Evolutionary conservation across 1,284 basidiomycete species (phyloP).

Genomic region (Irpex lacteus): DNA sequence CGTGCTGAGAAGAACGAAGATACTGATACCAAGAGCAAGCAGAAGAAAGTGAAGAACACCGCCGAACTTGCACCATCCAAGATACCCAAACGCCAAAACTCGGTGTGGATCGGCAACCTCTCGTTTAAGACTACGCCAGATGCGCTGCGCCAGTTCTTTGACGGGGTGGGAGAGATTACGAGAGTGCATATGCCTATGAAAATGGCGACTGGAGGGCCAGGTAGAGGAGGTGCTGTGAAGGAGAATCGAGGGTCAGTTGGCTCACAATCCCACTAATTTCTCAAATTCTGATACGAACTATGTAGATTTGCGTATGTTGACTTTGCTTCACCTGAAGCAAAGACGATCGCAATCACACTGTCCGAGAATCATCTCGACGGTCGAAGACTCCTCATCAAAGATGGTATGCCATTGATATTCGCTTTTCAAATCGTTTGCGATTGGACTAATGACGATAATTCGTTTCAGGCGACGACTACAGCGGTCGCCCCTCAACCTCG

Average conservation of each 20-base stretch:
- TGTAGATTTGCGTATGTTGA: slow-evolving; percentile 94
- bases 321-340: slow-evolving; percentile 77
- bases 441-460: no score
- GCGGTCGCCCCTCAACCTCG: slow-evolving; percentile 52
- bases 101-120: slow-evolving; percentile 95
- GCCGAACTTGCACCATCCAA: slow-evolving; percentile 28
- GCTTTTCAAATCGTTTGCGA: no score
- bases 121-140: slow-evolving; percentile 86
- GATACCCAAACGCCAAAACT: slow-evolving; percentile 63
- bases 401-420: no score
- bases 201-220: slow-evolving; percentile 28
- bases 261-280: no score
- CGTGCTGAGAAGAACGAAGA: neutral
- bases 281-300: no score
- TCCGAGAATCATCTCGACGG: slow-evolving; percentile 86
- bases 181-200: slow-evolving; percentile 75
- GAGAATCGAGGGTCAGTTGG: slow-evolving; percentile 68
- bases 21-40: slow-evolving; percentile 37
- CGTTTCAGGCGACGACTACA: slow-evolving; percentile 65
- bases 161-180: slow-evolving; percentile 69
- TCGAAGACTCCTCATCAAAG: slow-evolving; percentile 89
- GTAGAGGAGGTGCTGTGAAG: slow-evolving; percentile 35
- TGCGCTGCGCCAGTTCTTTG: slow-evolving; percentile 70
- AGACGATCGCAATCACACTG: slow-evolving; percentile 71
- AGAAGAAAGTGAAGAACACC: slow-evolving; percentile 31